Evolutionary conservation across 1,284 basidiomycete species (phyloP).

Genomic region (Earliella scabrosa): DNA sequence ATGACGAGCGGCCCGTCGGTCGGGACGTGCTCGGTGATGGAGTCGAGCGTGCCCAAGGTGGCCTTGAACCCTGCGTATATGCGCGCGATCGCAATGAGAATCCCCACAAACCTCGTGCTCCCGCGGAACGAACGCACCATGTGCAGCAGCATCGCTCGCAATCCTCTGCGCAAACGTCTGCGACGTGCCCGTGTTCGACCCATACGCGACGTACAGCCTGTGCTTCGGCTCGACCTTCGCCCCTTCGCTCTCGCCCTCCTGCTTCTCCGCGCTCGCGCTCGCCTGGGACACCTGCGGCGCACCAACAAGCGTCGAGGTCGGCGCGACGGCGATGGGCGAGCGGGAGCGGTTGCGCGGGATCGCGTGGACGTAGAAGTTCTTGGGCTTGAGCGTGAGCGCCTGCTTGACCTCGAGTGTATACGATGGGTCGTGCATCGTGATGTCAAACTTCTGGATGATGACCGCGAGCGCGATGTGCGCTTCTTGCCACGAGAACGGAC

Average conservation of each 20-base stretch:
- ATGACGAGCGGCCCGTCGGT: constrained; percentile 53
- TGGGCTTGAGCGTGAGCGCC: constrained; percentile 53
- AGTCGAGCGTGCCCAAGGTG: constrained; percentile 48
- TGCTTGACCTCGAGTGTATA: constrained; percentile 50
- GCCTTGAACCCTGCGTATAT: constrained; percentile 43
- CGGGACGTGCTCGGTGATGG: constrained; percentile 43
- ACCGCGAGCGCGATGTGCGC: constrained; percentile 46
- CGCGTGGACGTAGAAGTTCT: constrained; percentile 46
- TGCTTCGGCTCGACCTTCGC: constrained; percentile 21
- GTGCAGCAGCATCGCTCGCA: constrained; percentile 42
- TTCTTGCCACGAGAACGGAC: constrained; percentile 57
- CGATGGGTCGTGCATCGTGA: constrained; percentile 45
- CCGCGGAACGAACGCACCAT: constrained; percentile 40
- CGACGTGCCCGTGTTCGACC: constrained; percentile 56
- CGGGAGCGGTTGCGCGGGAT: constrained; percentile 34
- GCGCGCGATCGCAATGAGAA: background rate
- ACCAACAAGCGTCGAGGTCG: constrained; percentile 19
- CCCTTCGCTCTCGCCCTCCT: background rate
- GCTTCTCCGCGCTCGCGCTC: background rate
- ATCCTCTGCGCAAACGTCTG: constrained; percentile 55
- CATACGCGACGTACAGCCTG: constrained; percentile 48
- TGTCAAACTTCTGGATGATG: constrained; percentile 50
- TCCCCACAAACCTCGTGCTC: too few species aligned
- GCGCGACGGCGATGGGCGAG: constrained; percentile 17
- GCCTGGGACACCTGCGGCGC: constrained; percentile 9